Conservation (phyloP, 108 stramenopile genomes). For the Cyclotella baltica region DNA sequence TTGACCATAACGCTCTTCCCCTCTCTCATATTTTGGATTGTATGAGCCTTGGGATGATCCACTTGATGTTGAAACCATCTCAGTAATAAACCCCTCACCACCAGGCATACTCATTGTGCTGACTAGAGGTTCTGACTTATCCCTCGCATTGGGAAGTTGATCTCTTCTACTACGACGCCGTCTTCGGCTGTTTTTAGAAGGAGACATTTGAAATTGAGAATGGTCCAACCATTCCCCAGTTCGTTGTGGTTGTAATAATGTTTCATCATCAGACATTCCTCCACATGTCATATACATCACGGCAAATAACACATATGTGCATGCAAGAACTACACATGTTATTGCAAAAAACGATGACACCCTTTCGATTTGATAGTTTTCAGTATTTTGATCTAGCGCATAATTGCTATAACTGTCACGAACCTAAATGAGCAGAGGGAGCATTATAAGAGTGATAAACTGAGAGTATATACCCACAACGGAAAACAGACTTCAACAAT, state of each 20-base stretch:
- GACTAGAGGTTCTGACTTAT: slow-evolving; percentile 49
- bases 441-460: neutral
- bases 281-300: slow-evolving; percentile 53
- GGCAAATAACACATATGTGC: slow-evolving; percentile 80
- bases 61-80: slow-evolving; percentile 44
- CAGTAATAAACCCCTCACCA: slow-evolving; percentile 51
- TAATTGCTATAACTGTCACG: slow-evolving; percentile 56
- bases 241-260: neutral
- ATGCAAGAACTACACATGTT: slow-evolving; percentile 78
- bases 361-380: slow-evolving; percentile 77
- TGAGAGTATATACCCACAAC: neutral
- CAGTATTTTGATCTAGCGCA: slow-evolving; percentile 48
- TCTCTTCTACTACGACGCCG: slow-evolving; percentile 36
- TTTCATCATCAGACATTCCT: slow-evolving; percentile 40
- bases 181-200: slow-evolving; percentile 19
- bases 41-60: slow-evolving; percentile 44
- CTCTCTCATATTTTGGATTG: slow-evolving; percentile 28
- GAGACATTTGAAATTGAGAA: slow-evolving; percentile 48
- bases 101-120: slow-evolving; percentile 37
- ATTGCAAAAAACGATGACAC: slow-evolving; percentile 82
- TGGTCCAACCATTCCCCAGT: slow-evolving; percentile 26
- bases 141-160: slow-evolving; percentile 24
- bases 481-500: neutral
- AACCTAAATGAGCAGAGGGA: slow-evolving; percentile 21
- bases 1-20: slow-evolving; percentile 22